Percentiles rank a stretch among this genome's conserved stretches.
These are phyloP conservation scores for Fusarium sacchari DNA, from an alignment of 2,329 filamentous ascomycete species.

Conservation along the genomic window DNA sequence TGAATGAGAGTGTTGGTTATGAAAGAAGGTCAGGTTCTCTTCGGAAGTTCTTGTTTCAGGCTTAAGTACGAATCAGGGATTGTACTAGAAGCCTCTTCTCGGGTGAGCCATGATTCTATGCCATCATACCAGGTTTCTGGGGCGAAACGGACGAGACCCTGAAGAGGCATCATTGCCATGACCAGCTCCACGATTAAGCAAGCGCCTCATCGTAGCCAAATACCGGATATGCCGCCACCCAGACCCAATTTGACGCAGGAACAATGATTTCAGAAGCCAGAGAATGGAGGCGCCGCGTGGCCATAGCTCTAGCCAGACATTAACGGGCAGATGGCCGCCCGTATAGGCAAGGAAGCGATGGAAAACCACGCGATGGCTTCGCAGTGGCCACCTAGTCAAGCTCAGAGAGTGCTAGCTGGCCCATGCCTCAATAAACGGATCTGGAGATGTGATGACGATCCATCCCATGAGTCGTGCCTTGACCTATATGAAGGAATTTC, in stretches of 20 bases:
- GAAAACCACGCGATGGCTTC: background rate
- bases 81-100: background rate
- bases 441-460: background rate
- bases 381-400: background rate
- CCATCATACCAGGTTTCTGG: background rate
- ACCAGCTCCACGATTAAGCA: background rate
- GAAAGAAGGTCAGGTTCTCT: background rate
- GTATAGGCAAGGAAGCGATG: background rate
- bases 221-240: conserved; percentile 12
- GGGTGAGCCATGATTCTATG: background rate
- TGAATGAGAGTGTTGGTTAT: conserved; percentile 20
- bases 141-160: conserved; percentile 19
- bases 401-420: background rate
- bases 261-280: background rate
- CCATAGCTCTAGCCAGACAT: background rate
- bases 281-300: conserved; percentile 3
- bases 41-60: background rate
- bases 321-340: background rate
- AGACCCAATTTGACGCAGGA: conserved; percentile 6
- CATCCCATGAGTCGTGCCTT: background rate
- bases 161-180: conserved; percentile 1
- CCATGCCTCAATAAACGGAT: conserved; percentile 3
- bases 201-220: conserved; percentile 1
- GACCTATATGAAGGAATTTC: background rate
- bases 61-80: conserved; percentile 20